Evolutionary conservation across 2,329 filamentous ascomycete species (phyloP), one percentile per base, ranked within the genome.

Genomic region (Cordyceps farinosa): DNA sequence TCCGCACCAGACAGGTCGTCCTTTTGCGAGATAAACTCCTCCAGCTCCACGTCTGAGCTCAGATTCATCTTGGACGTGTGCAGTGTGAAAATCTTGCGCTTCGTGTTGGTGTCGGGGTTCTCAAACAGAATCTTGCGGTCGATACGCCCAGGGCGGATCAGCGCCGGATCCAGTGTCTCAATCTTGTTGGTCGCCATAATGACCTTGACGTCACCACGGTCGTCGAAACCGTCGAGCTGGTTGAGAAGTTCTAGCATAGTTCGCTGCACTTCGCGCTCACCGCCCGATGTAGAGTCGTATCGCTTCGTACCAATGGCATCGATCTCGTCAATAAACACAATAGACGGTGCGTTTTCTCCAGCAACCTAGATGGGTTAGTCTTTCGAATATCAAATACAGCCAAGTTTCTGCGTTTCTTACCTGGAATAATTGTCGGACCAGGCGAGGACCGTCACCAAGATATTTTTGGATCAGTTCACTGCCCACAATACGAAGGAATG

Each of bases 141-240:
- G 76, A 99, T 99, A 84, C 95, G 93, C 67, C 95, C 95, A 51
- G 95, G 95, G 69, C 95, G 90, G 74, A 99, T 99, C 69, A 99
- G 83, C 22, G 95, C 95, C 62, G 95, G 95, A 73, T 99, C 96
- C 34, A 99, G 84, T 4, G 92, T 96, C 70, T 99, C 96, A 69
- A 99, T 99, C 86, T 99, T 99, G 87, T 99, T 99, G 69, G 95
- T 99, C 13, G 95, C 96, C 93, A 99, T 98, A 77, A 99, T 94
- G 66, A 99, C 95, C 83, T 99, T 99, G 78, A 99, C 94, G 74
- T 99, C 95, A 70, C 95, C 96, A 65, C 95, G 91, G 77, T 99
- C 96, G 74, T 99, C 95, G 79, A 99, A 99, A 71, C 95, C 95
- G 75, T 99, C 95, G 9, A 99, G 88, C 80, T 99, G 95, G 79